Percentiles rank a stretch among this genome's conserved stretches.
Conservation (phyloP, 1,139 yeast species). For the Diutina ranongensis region DNA sequence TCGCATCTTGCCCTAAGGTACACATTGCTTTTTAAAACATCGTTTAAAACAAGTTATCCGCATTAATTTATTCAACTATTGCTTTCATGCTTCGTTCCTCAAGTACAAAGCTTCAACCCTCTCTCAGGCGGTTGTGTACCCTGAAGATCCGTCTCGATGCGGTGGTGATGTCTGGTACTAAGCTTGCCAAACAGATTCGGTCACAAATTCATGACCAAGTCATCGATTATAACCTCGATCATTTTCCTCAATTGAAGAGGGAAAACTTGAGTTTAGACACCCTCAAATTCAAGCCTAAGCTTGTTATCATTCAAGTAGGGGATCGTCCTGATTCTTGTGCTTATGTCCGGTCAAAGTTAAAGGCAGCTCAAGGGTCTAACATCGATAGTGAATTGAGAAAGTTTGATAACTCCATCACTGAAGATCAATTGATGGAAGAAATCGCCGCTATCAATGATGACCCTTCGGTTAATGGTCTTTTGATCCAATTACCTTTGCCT, state of each 20-base stretch:
- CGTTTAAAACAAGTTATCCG: background rate
- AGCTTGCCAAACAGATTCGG: conserved; percentile 29
- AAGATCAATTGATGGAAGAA: conserved; percentile 34
- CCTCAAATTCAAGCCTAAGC: conserved; percentile 43
- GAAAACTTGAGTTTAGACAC: conserved; percentile 16
- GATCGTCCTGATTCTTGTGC: conserved; percentile 67
- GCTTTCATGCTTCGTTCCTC: conserved; percentile 4
- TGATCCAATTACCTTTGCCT: conserved; percentile 69
- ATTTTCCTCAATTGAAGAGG: conserved; percentile 13
- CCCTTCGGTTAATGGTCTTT: conserved; percentile 53
- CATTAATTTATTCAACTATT: background rate
- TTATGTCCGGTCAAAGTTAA: conserved; percentile 63
- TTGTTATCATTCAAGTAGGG: conserved; percentile 69
- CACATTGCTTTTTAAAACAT: background rate
- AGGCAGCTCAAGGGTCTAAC: conserved; percentile 61
- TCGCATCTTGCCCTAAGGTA: background rate
- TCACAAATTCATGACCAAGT: conserved; percentile 30
- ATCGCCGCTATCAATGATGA: conserved; percentile 51
- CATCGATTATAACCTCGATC: conserved; percentile 23
- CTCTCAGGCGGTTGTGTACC: background rate
- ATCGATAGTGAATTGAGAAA: conserved; percentile 48
- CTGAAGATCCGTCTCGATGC: conserved; percentile 16
- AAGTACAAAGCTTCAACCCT: background rate
- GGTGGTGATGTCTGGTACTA: conserved; percentile 33
- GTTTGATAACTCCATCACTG: conserved; percentile 43